phyloP scores from a whole-genome alignment of 2,329 filamentous ascomycete species.

The Botrytis aclada region DNA sequence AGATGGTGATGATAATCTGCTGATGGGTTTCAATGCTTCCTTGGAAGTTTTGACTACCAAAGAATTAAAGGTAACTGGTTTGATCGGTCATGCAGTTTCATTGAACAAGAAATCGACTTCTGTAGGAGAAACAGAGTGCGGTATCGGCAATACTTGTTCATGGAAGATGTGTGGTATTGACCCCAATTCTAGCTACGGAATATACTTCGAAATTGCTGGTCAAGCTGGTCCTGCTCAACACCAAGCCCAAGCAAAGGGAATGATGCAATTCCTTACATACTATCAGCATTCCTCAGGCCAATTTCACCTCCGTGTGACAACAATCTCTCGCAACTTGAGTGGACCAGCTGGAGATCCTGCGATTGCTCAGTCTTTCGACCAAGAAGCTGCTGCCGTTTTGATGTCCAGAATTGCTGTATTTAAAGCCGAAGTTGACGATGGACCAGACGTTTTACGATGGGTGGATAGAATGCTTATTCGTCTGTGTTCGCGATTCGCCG shows the following conservation, averaged over 20 bases:
- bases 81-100: constrained; percentile 95
- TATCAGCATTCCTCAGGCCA: constrained; percentile 97
- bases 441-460: constrained; percentile 96
- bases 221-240: constrained; percentile 84
- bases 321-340: constrained; percentile 84
- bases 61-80: constrained; percentile 93
- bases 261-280: constrained; percentile 98
- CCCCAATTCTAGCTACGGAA: constrained; percentile 85
- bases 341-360: constrained; percentile 92
- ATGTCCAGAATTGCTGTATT: constrained; percentile 99
- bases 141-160: constrained; percentile 96
- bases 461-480: constrained; percentile 98
- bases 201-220: constrained; percentile 97
- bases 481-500: constrained; percentile 91
- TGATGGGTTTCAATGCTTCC: constrained; percentile 98
- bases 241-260: constrained; percentile 83
- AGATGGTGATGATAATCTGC: constrained; percentile 86
- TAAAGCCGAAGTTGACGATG: constrained; percentile 97
- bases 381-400: constrained; percentile 93
- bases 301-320: constrained; percentile 94
- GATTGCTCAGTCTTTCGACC: constrained; percentile 95
- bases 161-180: constrained; percentile 99
- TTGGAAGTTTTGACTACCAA: constrained; percentile 96
- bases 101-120: constrained; percentile 97
- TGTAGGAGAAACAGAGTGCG: constrained; percentile 95